Evolutionary conservation across 1,139 yeast genomes (phyloP), one percentile per base, ranked within the genome.

Genomic region (Pichia sp.): DNA sequence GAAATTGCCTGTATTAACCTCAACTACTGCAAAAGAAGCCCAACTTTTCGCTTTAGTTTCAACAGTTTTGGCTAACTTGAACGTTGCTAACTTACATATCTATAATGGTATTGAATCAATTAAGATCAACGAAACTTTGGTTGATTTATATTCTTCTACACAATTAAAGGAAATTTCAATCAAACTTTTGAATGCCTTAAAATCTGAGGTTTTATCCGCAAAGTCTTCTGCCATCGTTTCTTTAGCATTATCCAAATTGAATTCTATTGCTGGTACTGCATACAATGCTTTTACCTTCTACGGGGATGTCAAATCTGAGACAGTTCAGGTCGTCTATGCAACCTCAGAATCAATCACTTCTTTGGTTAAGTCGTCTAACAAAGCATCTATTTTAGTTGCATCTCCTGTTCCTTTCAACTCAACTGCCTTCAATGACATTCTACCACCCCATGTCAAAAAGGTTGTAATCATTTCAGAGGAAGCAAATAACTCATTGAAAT

Each of bases 91-190:
- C 27, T 63, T 86, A 46, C 81, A 83, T 63, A 70, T 85, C 52
- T 85, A 81, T 60, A 97, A 88, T 59, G 97, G 97, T 39, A 71
- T 85, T 16, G 75, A 79, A 44, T 81, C 79, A 50, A 63, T 80
- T 44, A 79, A 77, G 55, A 74, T 79, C 51, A 75, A 73, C 55
- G 67, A 76, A 51, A 75, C 73, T 53, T 71, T 72, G 50, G 58
- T 65, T 10, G 66, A 69, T 39, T 73, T 78, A 45, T 63, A 74
- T 45, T 62, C 78, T 11, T 67, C 74, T 34, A 69, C 64, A 11
- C 65, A 73, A 27, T 56, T 82, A 45, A 69, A 73, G 39, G 56
- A 60, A 4, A 60, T 71, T 46, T 74, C 72, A 59, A 62, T 62
- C 40, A 59, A 64, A 36, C 65, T 76, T 58, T 65, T 64, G 50